Conservation (phyloP, 164 flowering plant genomes). For the Tetrastigma voinierianum region DNA sequence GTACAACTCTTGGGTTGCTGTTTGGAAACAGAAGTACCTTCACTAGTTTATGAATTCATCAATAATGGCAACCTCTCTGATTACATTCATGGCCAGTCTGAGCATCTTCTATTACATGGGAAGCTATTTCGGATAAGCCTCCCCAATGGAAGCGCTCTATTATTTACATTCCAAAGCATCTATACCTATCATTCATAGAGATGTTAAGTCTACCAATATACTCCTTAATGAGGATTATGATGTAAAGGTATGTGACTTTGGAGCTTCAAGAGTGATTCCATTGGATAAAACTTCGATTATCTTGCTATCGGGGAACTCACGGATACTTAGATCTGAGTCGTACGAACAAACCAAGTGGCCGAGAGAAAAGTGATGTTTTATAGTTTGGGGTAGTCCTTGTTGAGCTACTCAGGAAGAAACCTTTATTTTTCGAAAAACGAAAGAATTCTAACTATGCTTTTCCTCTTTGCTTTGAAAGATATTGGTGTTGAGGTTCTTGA, state of each 20-base stretch:
- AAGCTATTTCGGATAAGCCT: constrained; percentile 31
- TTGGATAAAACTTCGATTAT: constrained; percentile 29
- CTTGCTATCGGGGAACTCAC: constrained; percentile 35
- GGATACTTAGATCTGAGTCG: constrained; percentile 58
- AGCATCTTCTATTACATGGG: constrained; percentile 24
- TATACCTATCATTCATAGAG: constrained; percentile 43
- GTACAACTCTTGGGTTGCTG: constrained; percentile 47
- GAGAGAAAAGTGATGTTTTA: constrained; percentile 49
- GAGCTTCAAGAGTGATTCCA: constrained; percentile 40
- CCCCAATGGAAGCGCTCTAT: constrained; percentile 39
- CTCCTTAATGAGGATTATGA: constrained; percentile 34
- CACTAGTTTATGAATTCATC: constrained; percentile 49
- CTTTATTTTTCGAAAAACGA: constrained; percentile 16
- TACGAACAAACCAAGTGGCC: constrained; percentile 33
- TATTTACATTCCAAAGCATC: constrained; percentile 51
- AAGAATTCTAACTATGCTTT: constrained; percentile 26
- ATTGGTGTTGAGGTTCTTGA: constrained; percentile 18
- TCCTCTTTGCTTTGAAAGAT: constrained; percentile 21
- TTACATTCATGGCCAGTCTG: constrained; percentile 25
- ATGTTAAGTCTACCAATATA: constrained; percentile 44
- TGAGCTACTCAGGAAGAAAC: constrained; percentile 35
- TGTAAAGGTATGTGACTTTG: constrained; percentile 48
- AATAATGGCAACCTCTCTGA: constrained; percentile 41
- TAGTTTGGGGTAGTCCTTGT: constrained; percentile 45
- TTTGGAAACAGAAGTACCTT: constrained; percentile 45